Percentiles rank a stretch among this genome's conserved stretches.
Conservation (phyloP, 2,329 filamentous ascomycete genomes). For the Alternaria alternata region DNA sequence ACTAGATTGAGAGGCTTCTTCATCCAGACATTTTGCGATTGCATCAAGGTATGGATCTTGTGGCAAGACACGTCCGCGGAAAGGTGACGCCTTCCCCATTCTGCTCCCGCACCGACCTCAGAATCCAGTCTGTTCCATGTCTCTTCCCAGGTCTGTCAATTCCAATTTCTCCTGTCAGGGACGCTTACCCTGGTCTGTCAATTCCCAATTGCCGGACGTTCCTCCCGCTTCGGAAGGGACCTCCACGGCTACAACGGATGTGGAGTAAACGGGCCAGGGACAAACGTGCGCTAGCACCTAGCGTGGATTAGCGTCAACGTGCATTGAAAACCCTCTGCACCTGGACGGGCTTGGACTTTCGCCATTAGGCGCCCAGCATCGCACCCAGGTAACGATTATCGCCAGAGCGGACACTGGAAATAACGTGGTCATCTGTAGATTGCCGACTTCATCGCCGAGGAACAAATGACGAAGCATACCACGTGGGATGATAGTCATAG, state of each 20-base stretch:
- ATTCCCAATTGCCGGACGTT: conserved; percentile 10
- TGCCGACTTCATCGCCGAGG: conserved; percentile 7
- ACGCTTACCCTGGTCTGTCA: conserved; percentile 7
- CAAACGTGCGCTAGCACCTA: conserved; percentile 4
- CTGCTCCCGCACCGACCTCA: conserved; percentile 1
- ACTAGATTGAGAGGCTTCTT: neutral
- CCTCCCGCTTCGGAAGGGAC: conserved; percentile 16
- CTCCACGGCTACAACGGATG: conserved; percentile 2
- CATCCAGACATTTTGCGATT: neutral
- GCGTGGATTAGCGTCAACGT: conserved; percentile 4
- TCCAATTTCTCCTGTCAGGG: conserved; percentile 12
- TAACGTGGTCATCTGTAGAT: conserved; percentile 10
- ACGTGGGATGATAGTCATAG: neutral
- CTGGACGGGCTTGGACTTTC: neutral
- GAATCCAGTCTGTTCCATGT: neutral
- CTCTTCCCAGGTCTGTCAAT: neutral
- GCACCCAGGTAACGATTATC: neutral
- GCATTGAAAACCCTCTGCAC: conserved; percentile 9
- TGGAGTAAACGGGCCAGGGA: conserved; percentile 16
- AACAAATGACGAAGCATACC: neutral
- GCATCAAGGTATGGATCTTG: too few species aligned
- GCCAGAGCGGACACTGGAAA: neutral
- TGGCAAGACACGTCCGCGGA: conserved; percentile 1
- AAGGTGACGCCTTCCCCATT: conserved; percentile 9
- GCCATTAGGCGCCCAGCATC: neutral